A percentile compares a stretch with the other conserved stretches of the same genome.
phyloP scores from a whole-genome alignment of 441 rosid species.

The Eutrema salsugineum region DNA sequence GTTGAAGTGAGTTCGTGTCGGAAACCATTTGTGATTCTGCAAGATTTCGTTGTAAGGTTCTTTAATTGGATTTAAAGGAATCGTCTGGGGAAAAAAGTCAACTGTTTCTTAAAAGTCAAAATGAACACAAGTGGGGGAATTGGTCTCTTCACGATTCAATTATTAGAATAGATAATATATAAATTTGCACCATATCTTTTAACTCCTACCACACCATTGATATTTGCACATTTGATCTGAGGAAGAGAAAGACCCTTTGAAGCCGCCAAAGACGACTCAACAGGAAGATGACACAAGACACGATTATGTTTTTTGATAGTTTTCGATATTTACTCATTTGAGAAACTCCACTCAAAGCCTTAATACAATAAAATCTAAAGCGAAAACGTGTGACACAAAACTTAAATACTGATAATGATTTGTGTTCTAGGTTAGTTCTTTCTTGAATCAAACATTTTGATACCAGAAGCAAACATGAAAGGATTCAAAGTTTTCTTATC shows the following conservation, averaged over 20 bases:
- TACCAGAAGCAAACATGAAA: neutral
- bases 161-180: neutral
- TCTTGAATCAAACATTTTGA: too few relatives aligned
- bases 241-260: neutral
- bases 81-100: neutral
- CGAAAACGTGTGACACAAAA: neutral
- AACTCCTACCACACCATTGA: neutral
- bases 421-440: neutral
- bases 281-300: neutral
- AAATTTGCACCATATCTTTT: neutral
- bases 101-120: slow-evolving; percentile 14
- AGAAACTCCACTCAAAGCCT: neutral
- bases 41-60: neutral
- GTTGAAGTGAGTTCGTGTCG: neutral
- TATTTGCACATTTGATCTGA: neutral
- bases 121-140: neutral
- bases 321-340: too few relatives aligned
- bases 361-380: neutral
- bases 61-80: neutral
- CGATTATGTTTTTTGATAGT: too few relatives aligned
- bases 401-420: too few relatives aligned
- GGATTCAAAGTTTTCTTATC: neutral
- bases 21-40: slow-evolving; percentile 6
- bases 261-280: slow-evolving; percentile 8
- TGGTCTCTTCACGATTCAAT: neutral